These are phyloP conservation scores for Crithidia acanthocephali DNA, from an alignment of 208 protist genomes.

Conservation along the genomic window DNA sequence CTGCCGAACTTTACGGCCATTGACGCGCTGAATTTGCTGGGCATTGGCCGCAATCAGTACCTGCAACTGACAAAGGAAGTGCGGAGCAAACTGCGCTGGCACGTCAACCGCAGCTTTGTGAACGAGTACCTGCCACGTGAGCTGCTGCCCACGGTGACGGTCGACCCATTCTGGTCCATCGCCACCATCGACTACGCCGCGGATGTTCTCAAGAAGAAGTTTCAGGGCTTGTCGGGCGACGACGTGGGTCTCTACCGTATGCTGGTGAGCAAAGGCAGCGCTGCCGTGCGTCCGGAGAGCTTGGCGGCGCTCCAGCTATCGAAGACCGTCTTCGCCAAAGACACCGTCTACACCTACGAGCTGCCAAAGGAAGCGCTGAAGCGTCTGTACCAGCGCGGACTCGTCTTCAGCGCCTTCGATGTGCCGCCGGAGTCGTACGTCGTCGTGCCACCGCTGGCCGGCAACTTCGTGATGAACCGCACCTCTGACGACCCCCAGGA, in stretches of 20 bases:
- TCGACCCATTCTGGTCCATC: conserved; percentile 67
- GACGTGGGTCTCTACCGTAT: conserved; percentile 57
- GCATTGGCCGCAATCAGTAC: conserved; percentile 98
- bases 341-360: conserved; percentile 58
- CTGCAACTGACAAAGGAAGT: conserved; percentile 97
- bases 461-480: conserved; percentile 98
- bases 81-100: conserved; percentile 87
- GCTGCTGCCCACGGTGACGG: conserved; percentile 45
- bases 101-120: conserved; percentile 67
- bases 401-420: conserved; percentile 90
- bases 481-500: conserved; percentile 95
- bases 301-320: conserved; percentile 20
- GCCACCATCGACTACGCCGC: conserved; percentile 37
- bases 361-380: conserved; percentile 49
- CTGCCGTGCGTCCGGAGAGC: conserved; percentile 18
- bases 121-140: conserved; percentile 64
- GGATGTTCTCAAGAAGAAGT: conserved; percentile 35
- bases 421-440: conserved; percentile 90
- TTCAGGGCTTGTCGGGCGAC: conserved; percentile 37
- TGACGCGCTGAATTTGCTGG: conserved; percentile 93
- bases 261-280: conserved; percentile 40
- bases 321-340: conserved; percentile 28
- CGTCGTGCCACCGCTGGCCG: conserved; percentile 90
- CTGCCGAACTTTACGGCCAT: conserved; percentile 98
- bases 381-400: conserved; percentile 82